Percentiles rank a stretch among this genome's conserved stretches.
Evolutionary conservation across 371 early-diverging fungal genomes (phyloP).

Genomic region (Mucor saturninus): DNA sequence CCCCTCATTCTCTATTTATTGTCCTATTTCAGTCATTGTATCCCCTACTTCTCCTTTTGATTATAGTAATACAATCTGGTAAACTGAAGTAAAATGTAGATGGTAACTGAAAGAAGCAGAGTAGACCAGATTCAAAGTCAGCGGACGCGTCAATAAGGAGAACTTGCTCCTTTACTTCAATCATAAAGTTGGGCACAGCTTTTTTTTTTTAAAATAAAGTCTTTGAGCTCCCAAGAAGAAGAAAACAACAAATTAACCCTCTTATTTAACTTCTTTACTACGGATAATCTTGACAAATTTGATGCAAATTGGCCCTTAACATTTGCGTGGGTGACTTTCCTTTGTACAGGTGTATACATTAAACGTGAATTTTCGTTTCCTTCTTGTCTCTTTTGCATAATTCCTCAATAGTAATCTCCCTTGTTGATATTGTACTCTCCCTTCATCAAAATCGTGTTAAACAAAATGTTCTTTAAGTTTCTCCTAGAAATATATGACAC

Average conservation of each 20-base stretch:
- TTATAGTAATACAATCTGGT: background rate
- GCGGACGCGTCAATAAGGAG: background rate
- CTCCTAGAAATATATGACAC: too few relatives aligned
- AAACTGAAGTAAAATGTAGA: constrained; percentile 1
- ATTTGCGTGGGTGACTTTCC: too few relatives aligned
- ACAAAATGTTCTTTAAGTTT: too few relatives aligned
- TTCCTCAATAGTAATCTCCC: too few relatives aligned
- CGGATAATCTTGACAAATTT: background rate
- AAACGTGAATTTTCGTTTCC: too few relatives aligned
- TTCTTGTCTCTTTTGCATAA: too few relatives aligned
- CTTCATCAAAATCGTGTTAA: too few relatives aligned
- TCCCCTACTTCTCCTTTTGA: background rate
- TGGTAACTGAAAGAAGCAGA: constrained; percentile 3
- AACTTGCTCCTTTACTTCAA: constrained; percentile 3
- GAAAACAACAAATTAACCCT: background rate
- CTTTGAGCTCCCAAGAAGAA: background rate
- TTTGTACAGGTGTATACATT: too few relatives aligned
- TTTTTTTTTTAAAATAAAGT: background rate
- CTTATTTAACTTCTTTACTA: background rate
- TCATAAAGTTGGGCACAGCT: background rate
- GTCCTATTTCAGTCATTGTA: background rate
- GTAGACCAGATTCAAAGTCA: constrained; percentile 4
- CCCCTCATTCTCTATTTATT: constrained; percentile 2
- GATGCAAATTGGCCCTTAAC: background rate
- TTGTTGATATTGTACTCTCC: too few relatives aligned